Evolutionary conservation across 2,329 filamentous ascomycete species (phyloP).

Genomic region (Pyricularia sp.): DNA sequence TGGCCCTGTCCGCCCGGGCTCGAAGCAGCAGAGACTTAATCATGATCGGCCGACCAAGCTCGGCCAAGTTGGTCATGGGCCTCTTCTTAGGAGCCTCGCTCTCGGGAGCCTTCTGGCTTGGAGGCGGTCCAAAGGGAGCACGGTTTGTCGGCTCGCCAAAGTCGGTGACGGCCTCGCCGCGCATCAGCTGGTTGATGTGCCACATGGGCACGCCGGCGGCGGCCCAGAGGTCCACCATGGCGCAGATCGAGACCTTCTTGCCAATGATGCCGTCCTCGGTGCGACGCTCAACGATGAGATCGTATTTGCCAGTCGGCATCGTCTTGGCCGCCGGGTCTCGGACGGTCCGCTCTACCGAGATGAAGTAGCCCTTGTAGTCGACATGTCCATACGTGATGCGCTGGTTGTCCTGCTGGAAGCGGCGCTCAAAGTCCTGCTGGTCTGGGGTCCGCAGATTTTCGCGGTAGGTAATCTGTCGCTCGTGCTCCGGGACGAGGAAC

Average conservation of each 20-base stretch:
- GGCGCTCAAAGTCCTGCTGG: neutral
- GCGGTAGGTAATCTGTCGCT: neutral
- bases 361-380: neutral
- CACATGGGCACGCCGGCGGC: neutral
- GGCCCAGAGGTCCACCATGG: neutral
- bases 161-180: neutral
- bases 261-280: neutral
- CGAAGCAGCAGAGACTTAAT: neutral
- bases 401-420: neutral
- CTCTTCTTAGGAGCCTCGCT: neutral
- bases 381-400: neutral
- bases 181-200: neutral
- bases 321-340: neutral
- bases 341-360: neutral
- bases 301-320: neutral
- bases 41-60: neutral
- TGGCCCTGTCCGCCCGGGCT: neutral
- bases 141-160: neutral
- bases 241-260: neutral
- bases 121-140: neutral
- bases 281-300: neutral
- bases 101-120: neutral
- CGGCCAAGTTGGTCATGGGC: neutral
- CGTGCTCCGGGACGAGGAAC: neutral
- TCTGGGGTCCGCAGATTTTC: neutral